Evolutionary conservation across 1,139 yeast genomes (phyloP).

Genomic region (Suhomyces bolitotheri): DNA sequence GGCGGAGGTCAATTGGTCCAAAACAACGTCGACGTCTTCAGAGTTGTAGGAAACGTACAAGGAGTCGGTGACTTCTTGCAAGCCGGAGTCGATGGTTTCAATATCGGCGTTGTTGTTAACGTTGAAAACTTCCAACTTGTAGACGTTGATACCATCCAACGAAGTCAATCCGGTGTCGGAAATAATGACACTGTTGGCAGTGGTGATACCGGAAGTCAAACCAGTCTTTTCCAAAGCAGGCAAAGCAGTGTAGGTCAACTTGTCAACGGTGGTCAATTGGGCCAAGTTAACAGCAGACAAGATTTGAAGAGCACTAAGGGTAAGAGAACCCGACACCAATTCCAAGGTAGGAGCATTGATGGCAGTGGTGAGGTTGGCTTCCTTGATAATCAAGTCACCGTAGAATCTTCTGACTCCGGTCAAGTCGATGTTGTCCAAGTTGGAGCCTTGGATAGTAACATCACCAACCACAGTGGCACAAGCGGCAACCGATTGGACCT

Average conservation of each 20-base stretch:
- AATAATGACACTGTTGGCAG: slow-evolving; percentile 70
- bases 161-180: slow-evolving; percentile 84
- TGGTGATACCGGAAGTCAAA: slow-evolving; percentile 72
- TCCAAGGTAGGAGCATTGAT: slow-evolving; percentile 78
- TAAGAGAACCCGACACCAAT: slow-evolving; percentile 70
- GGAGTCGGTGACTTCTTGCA: slow-evolving; percentile 70
- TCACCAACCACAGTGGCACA: slow-evolving; percentile 85
- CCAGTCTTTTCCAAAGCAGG: slow-evolving; percentile 76
- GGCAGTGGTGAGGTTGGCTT: slow-evolving; percentile 61
- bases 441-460: slow-evolving; percentile 62
- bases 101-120: slow-evolving; percentile 81
- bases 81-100: slow-evolving; percentile 66
- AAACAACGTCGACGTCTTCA: slow-evolving; percentile 64
- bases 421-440: slow-evolving; percentile 56
- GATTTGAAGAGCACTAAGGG: slow-evolving; percentile 63
- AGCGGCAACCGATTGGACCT: slow-evolving; percentile 68
- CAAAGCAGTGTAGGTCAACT: slow-evolving; percentile 74
- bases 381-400: slow-evolving; percentile 70
- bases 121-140: slow-evolving; percentile 70
- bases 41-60: slow-evolving; percentile 86
- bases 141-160: slow-evolving; percentile 79
- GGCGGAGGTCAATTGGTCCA: slow-evolving; percentile 76
- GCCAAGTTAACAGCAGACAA: slow-evolving; percentile 75
- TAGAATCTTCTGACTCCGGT: slow-evolving; percentile 63
- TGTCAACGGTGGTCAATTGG: slow-evolving; percentile 75